A percentile compares a stretch with the other conserved stretches of the same genome.
phyloP scores from a whole-genome alignment of 495 filamentous ascomycete genomes.

The Poronia punctata region DNA sequence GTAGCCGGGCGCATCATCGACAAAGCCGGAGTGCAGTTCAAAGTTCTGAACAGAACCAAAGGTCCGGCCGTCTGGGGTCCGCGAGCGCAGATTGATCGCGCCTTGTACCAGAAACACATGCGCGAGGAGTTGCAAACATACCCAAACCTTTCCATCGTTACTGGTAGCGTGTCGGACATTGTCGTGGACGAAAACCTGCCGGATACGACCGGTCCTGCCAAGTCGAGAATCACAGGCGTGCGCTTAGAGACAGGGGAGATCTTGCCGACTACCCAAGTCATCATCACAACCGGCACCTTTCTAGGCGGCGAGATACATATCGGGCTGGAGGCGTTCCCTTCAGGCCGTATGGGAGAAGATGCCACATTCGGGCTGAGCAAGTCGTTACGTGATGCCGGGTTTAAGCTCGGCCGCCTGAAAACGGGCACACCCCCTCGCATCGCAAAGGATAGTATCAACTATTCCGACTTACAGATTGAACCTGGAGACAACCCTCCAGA shows the following conservation, averaged over 20 bases:
- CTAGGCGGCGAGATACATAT: constrained; percentile 96
- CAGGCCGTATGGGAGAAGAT: constrained; percentile 89
- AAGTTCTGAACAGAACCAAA: constrained; percentile 78
- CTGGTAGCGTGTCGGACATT: constrained; percentile 89
- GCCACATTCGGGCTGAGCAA: constrained; percentile 92
- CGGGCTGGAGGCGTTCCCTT: constrained; percentile 73
- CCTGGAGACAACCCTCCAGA: constrained; percentile 75
- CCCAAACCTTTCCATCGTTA: constrained; percentile 67
- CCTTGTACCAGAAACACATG: constrained; percentile 88
- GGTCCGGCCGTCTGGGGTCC: constrained; percentile 97
- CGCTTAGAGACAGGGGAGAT: constrained; percentile 84
- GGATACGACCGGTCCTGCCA: constrained; percentile 37
- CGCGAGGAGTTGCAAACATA: constrained; percentile 74
- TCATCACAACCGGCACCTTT: constrained; percentile 96
- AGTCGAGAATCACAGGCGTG: constrained; percentile 77
- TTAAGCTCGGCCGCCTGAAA: constrained; percentile 85
- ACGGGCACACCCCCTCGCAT: constrained; percentile 91
- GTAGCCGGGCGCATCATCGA: constrained; percentile 85
- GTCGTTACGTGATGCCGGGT: constrained; percentile 82
- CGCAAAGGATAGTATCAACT: constrained; percentile 78
- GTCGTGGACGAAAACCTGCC: constrained; percentile 52
- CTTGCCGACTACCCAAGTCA: constrained; percentile 68
- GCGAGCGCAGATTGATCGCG: constrained; percentile 90
- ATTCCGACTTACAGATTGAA: constrained; percentile 60
- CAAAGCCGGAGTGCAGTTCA: constrained; percentile 89